These are phyloP conservation scores for Rhododendron williamsianum DNA, from an alignment of 148 eudicot genomes.

Conservation along the genomic window DNA sequence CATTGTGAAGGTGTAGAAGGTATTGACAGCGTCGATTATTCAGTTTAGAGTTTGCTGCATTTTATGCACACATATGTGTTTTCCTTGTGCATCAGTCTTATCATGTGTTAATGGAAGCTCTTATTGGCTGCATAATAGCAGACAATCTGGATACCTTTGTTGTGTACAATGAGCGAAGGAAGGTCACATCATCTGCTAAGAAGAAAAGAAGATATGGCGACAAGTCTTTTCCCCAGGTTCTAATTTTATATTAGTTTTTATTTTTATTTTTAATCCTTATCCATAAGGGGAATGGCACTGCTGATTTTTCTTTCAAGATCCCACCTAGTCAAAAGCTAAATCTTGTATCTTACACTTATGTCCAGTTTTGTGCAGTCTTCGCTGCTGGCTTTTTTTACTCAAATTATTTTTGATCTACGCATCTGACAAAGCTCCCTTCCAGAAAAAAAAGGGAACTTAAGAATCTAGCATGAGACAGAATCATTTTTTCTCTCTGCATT, in stretches of 20 bases:
- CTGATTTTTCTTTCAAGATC: slow-evolving; percentile 8
- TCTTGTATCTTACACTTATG: background rate
- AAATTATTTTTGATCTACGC: background rate
- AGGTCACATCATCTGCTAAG: slow-evolving; percentile 98
- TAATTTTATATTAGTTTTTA: background rate
- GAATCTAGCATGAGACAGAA: background rate
- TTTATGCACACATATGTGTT: background rate
- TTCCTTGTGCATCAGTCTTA: background rate
- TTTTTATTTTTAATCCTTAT: background rate
- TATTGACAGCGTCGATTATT: slow-evolving; percentile 15
- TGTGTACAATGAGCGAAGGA: slow-evolving; percentile 84
- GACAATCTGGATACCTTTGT: slow-evolving; percentile 80
- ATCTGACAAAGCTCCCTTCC: background rate
- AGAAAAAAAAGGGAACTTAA: background rate
- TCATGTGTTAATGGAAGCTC: slow-evolving; percentile 8
- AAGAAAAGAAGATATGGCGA: slow-evolving; percentile 63
- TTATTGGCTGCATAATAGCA: slow-evolving; percentile 25
- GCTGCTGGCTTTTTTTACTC: slow-evolving; percentile 10
- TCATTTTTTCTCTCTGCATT: background rate
- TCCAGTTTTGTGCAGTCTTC: background rate
- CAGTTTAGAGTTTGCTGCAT: background rate
- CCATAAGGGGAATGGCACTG: background rate
- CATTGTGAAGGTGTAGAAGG: slow-evolving; percentile 66
- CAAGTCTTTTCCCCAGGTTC: slow-evolving; percentile 83
- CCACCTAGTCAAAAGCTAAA: background rate